Evolutionary conservation across 1,284 basidiomycete genomes (phyloP), one percentile per base, ranked within the genome.

Genomic region (Marasmius oreades): DNA sequence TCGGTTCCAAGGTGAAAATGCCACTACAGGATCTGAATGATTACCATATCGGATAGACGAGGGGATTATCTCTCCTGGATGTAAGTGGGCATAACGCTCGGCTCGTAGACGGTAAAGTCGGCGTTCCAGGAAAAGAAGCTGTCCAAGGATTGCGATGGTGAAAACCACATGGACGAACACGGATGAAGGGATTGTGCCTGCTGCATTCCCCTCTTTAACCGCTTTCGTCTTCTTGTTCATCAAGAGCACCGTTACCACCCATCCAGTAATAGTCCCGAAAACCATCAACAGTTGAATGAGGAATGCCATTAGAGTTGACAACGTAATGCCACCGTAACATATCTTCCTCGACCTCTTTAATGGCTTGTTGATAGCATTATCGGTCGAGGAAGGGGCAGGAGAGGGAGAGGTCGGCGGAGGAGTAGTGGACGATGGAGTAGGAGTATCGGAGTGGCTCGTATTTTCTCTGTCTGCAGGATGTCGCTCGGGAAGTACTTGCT

Each of bases 1-100:
- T 18, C 86, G 75, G 67, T 84, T 83, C 87, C 86, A 89, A 2
- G 86, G 87, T 11, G 84, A 79, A 56, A 84, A 75, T 1, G 75
- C 75, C 60, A 87, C 77, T 11, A 63, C 62, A 2, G 71, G 63
- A 50, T 69, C 62, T 36, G 66, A 36, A 56, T 63, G 37, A 39
- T 58, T 59, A 31, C 69, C 67, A 47, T 62, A 65, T 48, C 73
- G 28, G 10, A 31, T 64, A 44, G 75, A 73, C 26, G 71, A 67
- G 6, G 84, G 83, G 7, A 85, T 71, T 45, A 80, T 70, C 61
- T 79, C 76, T 20, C 80, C 83, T 4, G 83, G 83, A 64, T 88
- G 83, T 12, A 79, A 56, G 65, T 78, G 72, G 12, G 71, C 74
- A 64, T 84, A 88, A 53, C 85, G 77, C 64, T 90, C 82, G 4